Evolutionary conservation across 257 asterid species (phyloP).

Genomic region (Scutellaria minor): DNA sequence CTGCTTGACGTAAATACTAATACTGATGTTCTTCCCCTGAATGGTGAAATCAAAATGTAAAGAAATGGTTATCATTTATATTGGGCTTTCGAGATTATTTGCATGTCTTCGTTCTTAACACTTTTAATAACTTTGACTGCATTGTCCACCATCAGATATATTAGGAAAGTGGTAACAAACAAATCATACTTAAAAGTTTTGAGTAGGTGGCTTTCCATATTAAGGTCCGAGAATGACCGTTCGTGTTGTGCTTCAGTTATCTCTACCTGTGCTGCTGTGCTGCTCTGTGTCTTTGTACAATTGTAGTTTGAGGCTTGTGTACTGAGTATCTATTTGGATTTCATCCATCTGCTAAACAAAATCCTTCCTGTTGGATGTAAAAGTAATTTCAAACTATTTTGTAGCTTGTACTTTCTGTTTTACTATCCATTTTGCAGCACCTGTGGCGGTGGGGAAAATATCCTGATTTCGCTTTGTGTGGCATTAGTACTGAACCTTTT

Average conservation of each 20-base stretch:
- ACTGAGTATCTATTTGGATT: background rate
- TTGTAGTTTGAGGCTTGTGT: background rate
- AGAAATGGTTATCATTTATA: background rate
- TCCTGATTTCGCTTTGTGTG: too few relatives aligned
- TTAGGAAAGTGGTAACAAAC: too few relatives aligned
- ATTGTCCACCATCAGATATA: background rate
- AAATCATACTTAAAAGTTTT: too few relatives aligned
- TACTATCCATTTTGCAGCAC: background rate
- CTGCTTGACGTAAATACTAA: slow-evolving; percentile 17
- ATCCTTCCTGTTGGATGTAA: background rate
- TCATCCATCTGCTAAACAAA: background rate
- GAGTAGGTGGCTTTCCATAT: too few relatives aligned
- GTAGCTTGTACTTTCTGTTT: too few relatives aligned
- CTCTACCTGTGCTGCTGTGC: background rate
- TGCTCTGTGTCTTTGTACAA: background rate
- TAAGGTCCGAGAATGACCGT: too few relatives aligned
- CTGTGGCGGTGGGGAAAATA: background rate
- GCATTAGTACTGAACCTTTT: too few relatives aligned
- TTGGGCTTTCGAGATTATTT: slow-evolving; percentile 1
- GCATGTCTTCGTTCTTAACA: slow-evolving; percentile 15
- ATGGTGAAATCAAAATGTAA: too few relatives aligned
- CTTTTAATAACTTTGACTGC: background rate
- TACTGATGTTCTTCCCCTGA: background rate
- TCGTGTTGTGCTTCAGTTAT: background rate
- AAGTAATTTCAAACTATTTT: too few relatives aligned